Conservation (phyloP, 2,329 filamentous ascomycete species). For the Aspergillus nomiae region DNA sequence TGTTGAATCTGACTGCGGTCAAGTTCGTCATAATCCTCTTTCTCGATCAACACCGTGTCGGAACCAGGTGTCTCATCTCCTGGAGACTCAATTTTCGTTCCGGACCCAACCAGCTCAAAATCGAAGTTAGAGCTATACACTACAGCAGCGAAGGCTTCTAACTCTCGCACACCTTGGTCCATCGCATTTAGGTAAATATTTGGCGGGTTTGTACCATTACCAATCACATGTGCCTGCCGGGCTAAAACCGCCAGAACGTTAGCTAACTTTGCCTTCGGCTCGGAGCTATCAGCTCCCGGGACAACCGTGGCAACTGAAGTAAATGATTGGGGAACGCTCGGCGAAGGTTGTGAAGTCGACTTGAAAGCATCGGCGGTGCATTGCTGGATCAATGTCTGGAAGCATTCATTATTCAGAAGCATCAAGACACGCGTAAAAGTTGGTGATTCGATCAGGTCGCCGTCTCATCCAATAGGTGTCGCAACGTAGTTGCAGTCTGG, state of each 20-base stretch:
- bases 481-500: constrained; percentile 57
- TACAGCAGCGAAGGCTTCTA: constrained; percentile 52
- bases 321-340: constrained; percentile 48
- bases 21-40: constrained; percentile 15
- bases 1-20: constrained; percentile 5
- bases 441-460: constrained; percentile 95
- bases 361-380: constrained; percentile 80
- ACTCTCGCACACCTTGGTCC: constrained; percentile 49
- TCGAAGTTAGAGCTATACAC: constrained; percentile 53
- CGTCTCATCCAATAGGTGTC: constrained; percentile 89
- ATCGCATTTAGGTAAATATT: constrained; percentile 49
- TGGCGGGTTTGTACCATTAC: constrained; percentile 61
- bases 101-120: constrained; percentile 32
- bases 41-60: constrained; percentile 23
- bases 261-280: constrained; percentile 71
- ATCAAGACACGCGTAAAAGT: constrained; percentile 85
- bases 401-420: constrained; percentile 82
- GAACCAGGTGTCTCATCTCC: constrained; percentile 11
- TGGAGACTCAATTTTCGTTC: constrained; percentile 14
- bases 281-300: constrained; percentile 31
- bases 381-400: constrained; percentile 80
- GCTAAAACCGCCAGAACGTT: constrained; percentile 88
- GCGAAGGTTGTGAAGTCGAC: constrained; percentile 35
- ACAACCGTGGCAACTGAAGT: constrained; percentile 47
- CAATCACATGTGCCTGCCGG: constrained; percentile 86